These are phyloP conservation scores for Prunus mira DNA, from an alignment of 306 rosid species.

Conservation along the genomic window DNA sequence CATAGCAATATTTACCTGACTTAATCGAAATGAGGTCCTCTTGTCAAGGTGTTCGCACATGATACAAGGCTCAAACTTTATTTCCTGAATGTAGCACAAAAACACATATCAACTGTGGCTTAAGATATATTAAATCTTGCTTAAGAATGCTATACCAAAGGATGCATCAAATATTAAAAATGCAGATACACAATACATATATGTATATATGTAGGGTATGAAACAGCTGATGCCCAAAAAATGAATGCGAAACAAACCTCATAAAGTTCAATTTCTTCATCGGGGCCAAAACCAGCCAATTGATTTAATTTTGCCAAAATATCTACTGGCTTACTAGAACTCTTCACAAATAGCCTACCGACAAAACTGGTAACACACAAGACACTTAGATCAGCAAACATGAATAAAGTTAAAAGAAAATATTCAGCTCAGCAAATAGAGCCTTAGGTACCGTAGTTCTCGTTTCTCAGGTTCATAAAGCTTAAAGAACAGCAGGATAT, in stretches of 20 bases:
- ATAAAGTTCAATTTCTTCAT: conserved; percentile 70
- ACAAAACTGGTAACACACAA: conserved; percentile 48
- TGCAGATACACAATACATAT: neutral
- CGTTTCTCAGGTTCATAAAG: conserved; percentile 68
- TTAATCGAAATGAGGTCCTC: conserved; percentile 53
- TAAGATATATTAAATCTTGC: neutral
- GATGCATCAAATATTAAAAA: neutral
- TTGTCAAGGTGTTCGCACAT: conserved; percentile 78
- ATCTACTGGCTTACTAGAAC: conserved; percentile 63
- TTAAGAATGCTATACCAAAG: neutral
- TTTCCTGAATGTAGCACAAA: conserved; percentile 53
- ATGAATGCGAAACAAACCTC: conserved; percentile 51
- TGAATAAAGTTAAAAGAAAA: neutral
- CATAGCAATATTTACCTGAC: conserved; percentile 52
- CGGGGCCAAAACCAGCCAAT: conserved; percentile 79
- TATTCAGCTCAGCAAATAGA: conserved; percentile 12
- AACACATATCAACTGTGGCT: neutral
- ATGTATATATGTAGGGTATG: neutral
- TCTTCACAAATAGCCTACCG: conserved; percentile 72
- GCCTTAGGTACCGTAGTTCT: conserved; percentile 59
- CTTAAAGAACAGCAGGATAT: conserved; percentile 76
- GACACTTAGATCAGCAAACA: conserved; percentile 14
- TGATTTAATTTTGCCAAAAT: conserved; percentile 63
- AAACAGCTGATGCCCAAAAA: neutral
- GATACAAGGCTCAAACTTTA: conserved; percentile 75